These are phyloP conservation scores for Lepraria neglecta DNA, from an alignment of 495 filamentous ascomycete genomes.

Conservation along the genomic window DNA sequence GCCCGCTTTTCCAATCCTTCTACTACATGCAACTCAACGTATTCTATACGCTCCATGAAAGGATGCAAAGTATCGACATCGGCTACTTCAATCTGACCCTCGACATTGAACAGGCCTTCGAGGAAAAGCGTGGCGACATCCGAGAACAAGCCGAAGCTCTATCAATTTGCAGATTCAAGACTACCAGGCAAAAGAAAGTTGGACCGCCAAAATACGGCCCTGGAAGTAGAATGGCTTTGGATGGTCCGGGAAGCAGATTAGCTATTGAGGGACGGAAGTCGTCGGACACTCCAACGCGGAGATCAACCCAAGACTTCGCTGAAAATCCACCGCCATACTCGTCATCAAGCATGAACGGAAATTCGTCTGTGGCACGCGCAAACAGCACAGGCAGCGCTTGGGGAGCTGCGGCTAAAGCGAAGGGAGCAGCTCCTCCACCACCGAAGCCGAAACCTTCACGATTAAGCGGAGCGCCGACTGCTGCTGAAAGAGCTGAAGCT, in stretches of 20 bases:
- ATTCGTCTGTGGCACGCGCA: constrained; percentile 40
- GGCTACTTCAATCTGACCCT: constrained; percentile 91
- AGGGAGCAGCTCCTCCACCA: constrained; percentile 79
- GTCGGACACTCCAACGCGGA: constrained; percentile 28
- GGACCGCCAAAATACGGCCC: constrained; percentile 47
- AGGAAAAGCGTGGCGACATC: constrained; percentile 78
- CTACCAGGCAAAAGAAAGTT: constrained; percentile 58
- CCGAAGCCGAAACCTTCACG: constrained; percentile 83
- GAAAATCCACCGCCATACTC: constrained; percentile 67
- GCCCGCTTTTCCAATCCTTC: constrained; percentile 95
- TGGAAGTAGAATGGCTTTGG: constrained; percentile 38
- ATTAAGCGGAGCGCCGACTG: constrained; percentile 54
- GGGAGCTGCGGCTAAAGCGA: constrained; percentile 64
- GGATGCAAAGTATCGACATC: constrained; percentile 94
- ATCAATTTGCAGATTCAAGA: constrained; percentile 77
- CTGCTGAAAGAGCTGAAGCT: constrained; percentile 68
- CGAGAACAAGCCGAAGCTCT: constrained; percentile 77
- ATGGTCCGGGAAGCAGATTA: constrained; percentile 36
- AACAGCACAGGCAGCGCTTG: constrained; percentile 53
- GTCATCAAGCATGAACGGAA: constrained; percentile 30
- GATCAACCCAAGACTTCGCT: constrained; percentile 43
- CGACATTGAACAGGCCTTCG: constrained; percentile 85
- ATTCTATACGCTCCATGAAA: constrained; percentile 97
- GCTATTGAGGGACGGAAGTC: constrained; percentile 28
- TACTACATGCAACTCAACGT: constrained; percentile 99